These are phyloP conservation scores for Sutorius australiensis DNA, from an alignment of 768 basidiomycete genomes.

Conservation along the genomic window DNA sequence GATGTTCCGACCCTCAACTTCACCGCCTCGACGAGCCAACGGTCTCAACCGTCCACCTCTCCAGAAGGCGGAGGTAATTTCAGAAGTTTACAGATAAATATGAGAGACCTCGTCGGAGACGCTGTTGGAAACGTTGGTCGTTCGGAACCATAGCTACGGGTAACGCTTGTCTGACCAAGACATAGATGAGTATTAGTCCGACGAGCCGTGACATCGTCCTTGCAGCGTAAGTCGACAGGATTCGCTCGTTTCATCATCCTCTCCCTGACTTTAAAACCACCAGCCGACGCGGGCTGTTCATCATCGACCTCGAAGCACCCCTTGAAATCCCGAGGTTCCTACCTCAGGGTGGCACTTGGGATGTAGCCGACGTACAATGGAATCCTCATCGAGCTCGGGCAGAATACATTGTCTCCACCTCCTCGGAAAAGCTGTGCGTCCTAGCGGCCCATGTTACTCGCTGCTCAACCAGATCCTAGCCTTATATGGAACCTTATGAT, in stretches of 20 bases:
- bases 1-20: slow-evolving; percentile 27
- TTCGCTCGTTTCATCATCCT: neutral
- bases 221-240: slow-evolving; percentile 59
- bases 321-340: slow-evolving; percentile 87
- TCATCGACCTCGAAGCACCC: slow-evolving; percentile 89
- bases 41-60: slow-evolving; percentile 23
- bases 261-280: neutral
- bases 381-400: slow-evolving; percentile 75
- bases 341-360: slow-evolving; percentile 96
- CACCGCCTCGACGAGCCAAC: slow-evolving; percentile 7
- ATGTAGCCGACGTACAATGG: slow-evolving; percentile 92
- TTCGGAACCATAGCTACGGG: neutral
- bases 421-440: slow-evolving; percentile 79
- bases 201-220: slow-evolving; percentile 84
- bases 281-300: slow-evolving; percentile 86
- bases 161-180: slow-evolving; percentile 4
- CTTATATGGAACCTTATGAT: slow-evolving; percentile 93
- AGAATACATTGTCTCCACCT: slow-evolving; percentile 84
- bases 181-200: slow-evolving; percentile 91
- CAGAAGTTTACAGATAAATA: slow-evolving; percentile 64
- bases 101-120: slow-evolving; percentile 76
- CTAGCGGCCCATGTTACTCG: neutral
- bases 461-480: slow-evolving; percentile 32
- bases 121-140: slow-evolving; percentile 76
- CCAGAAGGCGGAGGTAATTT: slow-evolving; percentile 60